These are phyloP conservation scores for Rhizopogon vinicolor DNA, from an alignment of 768 basidiomycete genomes.

Conservation along the genomic window DNA sequence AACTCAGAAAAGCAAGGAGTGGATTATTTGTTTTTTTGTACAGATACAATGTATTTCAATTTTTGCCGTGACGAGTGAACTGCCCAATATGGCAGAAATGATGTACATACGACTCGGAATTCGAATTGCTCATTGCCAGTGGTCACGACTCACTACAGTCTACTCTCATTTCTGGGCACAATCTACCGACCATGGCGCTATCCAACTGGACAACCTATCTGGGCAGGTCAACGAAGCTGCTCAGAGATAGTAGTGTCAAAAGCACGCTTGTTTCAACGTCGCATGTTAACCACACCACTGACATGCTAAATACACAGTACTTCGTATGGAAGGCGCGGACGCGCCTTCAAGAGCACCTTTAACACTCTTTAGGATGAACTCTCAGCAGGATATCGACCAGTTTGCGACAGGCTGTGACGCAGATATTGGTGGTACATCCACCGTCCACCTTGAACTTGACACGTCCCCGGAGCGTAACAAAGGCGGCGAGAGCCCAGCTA, in stretches of 20 bases:
- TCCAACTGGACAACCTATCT: constrained; percentile 27
- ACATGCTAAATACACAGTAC: constrained; percentile 37
- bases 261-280: constrained; percentile 25
- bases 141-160: too few relatives aligned
- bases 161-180: neutral
- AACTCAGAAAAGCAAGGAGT: constrained; percentile 14
- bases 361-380: constrained; percentile 63
- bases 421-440: constrained; percentile 84
- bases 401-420: constrained; percentile 80
- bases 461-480: constrained; percentile 40
- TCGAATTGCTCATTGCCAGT: too few relatives aligned
- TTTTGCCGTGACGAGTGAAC: too few relatives aligned
- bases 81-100: too few relatives aligned
- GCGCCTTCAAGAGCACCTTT: constrained; percentile 55
- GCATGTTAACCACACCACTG: constrained; percentile 3
- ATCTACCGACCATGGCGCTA: constrained; percentile 16
- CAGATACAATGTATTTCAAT: too few relatives aligned
- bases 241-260: constrained; percentile 38
- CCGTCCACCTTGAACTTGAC: constrained; percentile 72
- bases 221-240: constrained; percentile 32
- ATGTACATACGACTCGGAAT: too few relatives aligned
- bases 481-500: constrained; percentile 43
- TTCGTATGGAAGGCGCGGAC: constrained; percentile 76
- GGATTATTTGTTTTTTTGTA: too few relatives aligned
- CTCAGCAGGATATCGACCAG: constrained; percentile 49